These are phyloP conservation scores for Ogataea trehaloabstinens DNA, from an alignment of 805 yeast genomes.

Conservation along the genomic window DNA sequence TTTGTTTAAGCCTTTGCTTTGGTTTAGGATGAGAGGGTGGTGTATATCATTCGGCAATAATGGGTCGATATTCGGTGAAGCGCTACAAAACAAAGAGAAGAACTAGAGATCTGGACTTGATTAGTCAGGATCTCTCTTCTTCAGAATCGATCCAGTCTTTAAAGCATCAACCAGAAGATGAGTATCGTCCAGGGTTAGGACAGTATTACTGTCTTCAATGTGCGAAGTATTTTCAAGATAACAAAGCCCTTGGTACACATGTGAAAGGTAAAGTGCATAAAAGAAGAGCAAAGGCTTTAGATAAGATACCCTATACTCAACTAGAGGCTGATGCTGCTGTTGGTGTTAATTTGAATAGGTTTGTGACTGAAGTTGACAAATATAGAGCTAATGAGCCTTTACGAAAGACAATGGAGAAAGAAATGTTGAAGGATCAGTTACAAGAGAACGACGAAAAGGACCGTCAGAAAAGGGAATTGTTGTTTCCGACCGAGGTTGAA, in stretches of 20 bases:
- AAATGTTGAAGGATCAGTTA: constrained; percentile 24
- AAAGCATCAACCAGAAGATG: constrained; percentile 83
- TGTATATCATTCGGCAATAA: constrained; percentile 30
- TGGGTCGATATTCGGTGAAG: constrained; percentile 87
- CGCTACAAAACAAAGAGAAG: constrained; percentile 89
- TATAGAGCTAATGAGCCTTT: constrained; percentile 51
- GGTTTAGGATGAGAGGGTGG: too few relatives aligned
- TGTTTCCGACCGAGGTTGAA: constrained; percentile 20
- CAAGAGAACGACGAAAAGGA: constrained; percentile 34
- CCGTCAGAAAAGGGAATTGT: constrained; percentile 24
- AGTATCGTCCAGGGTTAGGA: constrained; percentile 89
- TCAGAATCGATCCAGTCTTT: constrained; percentile 61
- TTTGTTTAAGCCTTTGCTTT: too few relatives aligned
- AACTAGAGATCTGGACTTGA: constrained; percentile 79
- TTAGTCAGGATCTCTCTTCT: constrained; percentile 69
- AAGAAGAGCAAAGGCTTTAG: constrained; percentile 75
- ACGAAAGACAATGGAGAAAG: constrained; percentile 42
- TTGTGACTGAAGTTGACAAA: constrained; percentile 59
- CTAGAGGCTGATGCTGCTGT: constrained; percentile 90
- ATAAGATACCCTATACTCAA: constrained; percentile 78
- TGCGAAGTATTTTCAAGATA: constrained; percentile 86
- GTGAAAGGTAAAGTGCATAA: constrained; percentile 76
- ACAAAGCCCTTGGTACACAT: constrained; percentile 70
- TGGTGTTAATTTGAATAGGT: constrained; percentile 72
- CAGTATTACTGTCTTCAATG: constrained; percentile 94